These are phyloP conservation scores for Trametes cinnabarina DNA, from an alignment of 768 basidiomycete genomes.

Conservation along the genomic window DNA sequence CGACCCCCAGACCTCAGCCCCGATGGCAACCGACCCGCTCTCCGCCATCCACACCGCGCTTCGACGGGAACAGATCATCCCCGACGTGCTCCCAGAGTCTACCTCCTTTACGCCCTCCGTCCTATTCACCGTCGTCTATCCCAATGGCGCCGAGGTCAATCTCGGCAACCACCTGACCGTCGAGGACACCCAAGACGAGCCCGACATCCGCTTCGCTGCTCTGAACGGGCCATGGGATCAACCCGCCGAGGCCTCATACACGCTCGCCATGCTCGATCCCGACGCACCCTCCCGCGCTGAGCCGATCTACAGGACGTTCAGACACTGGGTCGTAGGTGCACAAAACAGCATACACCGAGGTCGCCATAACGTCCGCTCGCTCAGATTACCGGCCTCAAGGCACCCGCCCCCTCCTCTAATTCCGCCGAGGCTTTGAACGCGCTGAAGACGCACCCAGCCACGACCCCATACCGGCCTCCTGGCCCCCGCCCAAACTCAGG, in stretches of 20 bases:
- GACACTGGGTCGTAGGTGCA: conserved; percentile 32
- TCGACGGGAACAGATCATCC: conserved; percentile 41
- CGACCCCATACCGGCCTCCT: conserved; percentile 57
- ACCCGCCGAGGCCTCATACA: conserved; percentile 36
- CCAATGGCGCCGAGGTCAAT: conserved; percentile 38
- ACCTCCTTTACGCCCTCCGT: conserved; percentile 36
- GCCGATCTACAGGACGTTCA: conserved; percentile 26
- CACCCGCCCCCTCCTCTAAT: conserved; percentile 31
- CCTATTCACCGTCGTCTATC: conserved; percentile 45
- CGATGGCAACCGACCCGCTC: conserved; percentile 31
- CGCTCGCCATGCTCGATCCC: conserved; percentile 40
- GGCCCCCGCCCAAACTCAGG: conserved; percentile 54
- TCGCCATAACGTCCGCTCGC: neutral
- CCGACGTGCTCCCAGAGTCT: conserved; percentile 41
- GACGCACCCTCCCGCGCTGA: conserved; percentile 32
- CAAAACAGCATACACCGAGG: neutral
- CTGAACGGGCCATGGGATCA: conserved; percentile 32
- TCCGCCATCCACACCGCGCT: conserved; percentile 35
- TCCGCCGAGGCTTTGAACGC: conserved; percentile 36
- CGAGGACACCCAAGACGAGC: conserved; percentile 47
- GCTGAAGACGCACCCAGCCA: conserved; percentile 43
- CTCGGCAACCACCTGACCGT: conserved; percentile 38
- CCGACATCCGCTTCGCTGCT: conserved; percentile 46
- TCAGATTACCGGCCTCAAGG: conserved; percentile 40
- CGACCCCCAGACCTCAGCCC: too few relatives aligned